Evolutionary conservation across 2,329 filamentous ascomycete species (phyloP), one percentile per base, ranked within the genome.

Genomic region (Venturia pyrina): DNA sequence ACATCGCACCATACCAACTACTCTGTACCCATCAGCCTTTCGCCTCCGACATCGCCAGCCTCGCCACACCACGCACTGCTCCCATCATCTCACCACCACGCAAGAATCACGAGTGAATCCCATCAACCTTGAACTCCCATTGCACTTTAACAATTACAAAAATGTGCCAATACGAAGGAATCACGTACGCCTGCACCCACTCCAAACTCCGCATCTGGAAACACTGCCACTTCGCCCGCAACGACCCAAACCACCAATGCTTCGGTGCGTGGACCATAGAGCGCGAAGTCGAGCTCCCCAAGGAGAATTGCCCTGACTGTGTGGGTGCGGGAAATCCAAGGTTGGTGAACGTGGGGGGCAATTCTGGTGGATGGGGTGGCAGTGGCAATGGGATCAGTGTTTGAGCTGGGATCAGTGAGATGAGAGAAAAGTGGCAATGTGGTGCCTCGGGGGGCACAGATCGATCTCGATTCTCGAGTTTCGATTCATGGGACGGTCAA

Each of bases 171-270:
- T 91, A 80, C 75, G 88, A 92, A 73, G 84, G 87, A 68, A 88
- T 89, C 70, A 74, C 84, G 67, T 91, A 88, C 73, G 70, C 72
- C 28, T 93, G 89, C 77, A 80, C 80, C 40, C 88, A 91, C 76
- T 81, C 79, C 5, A 77, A 79, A 19, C 76, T 82, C 34, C 83
- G 85, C 24, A 78, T 89, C 40, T 85, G 87, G 72, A 86, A 85
- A 32, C 83, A 90, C 75, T 93, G 89, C 75, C 89, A 92, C 76
- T 87, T 86, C 69, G 88, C 89, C 6, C 86, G 89, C 67, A 90
- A 89, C 72, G 86, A 91, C 70, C 85, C 85, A 0, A 81, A 83
- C 68, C 88, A 92, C 73, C 81, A 85, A 70, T 92, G 89, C 75
- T 84, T 84, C 69, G 82, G 86, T 13, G 84, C 90, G 65, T 87